Evolutionary conservation across 257 asterid species (phyloP).

Genomic region (Rehmannia glutinosa): DNA sequence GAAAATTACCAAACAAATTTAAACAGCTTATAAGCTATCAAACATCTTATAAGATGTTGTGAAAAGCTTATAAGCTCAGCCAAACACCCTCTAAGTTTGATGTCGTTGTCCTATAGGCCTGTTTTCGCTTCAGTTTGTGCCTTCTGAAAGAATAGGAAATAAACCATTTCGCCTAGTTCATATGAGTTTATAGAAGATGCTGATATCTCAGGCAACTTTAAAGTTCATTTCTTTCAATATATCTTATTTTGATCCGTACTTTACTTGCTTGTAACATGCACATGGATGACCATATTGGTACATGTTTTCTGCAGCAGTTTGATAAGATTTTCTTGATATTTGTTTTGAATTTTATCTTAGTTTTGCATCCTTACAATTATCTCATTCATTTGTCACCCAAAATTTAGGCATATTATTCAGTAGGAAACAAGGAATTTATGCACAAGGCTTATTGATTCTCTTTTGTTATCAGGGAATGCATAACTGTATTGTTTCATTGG

Average conservation of each 20-base stretch:
- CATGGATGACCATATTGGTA: background rate
- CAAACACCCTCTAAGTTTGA: no score
- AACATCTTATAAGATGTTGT: no score
- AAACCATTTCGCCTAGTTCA: background rate
- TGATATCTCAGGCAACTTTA: slow-evolving; percentile 7
- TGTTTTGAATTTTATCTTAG: background rate
- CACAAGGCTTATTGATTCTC: slow-evolving; percentile 11
- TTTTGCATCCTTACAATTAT: background rate
- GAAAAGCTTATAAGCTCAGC: no score
- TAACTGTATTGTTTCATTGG: slow-evolving; percentile 73
- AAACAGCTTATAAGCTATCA: no score
- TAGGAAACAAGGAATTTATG: background rate
- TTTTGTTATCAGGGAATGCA: slow-evolving; percentile 87
- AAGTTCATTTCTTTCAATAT: background rate
- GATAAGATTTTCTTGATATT: background rate
- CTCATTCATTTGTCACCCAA: background rate
- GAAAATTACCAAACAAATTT: no score
- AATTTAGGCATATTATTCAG: background rate
- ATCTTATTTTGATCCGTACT: background rate
- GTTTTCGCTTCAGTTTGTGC: background rate
- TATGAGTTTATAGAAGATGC: background rate
- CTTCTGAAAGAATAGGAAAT: background rate
- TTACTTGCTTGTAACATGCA: background rate
- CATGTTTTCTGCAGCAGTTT: background rate
- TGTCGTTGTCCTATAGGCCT: background rate